Evolutionary conservation across 441 rosid genomes (phyloP), one percentile per base, ranked within the genome.

Genomic region (Arabidopsis lyrata): DNA sequence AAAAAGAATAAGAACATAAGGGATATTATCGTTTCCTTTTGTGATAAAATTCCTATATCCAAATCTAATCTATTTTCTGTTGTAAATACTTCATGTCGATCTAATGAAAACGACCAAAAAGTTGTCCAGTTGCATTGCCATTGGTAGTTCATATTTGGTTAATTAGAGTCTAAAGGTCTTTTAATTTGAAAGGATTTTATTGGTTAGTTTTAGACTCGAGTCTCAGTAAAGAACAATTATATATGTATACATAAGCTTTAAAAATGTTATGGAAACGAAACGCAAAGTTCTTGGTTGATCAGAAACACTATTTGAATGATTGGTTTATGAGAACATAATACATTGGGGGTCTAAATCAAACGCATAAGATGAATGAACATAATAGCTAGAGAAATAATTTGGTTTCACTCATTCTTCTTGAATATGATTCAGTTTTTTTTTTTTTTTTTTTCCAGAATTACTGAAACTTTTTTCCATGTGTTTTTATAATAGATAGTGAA

Each of bases 1-100:
- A 16, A 38, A 48, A 42, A 72, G 35, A 63, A 75, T 68, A 59
- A 60, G 63, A 2, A 53, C 67, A 64, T 70, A 49, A 71, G 39
- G 63, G 57, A 70, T 71, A 77, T 71, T 64, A 72, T 77, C 52
- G 59, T 72, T 77, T 71, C 80, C 64, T 65, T 65, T 71, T 71
- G 68, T 65, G 73, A 71, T 77, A 71, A 77, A 59, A 72, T 77
- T 72, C 73, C 6, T 49, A 35, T 58, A 59, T 59, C 68, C 73
- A 65, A 59, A 77, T 77, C 68, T 71, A 59, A 58, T 77, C 73
- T 58, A 64, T 59, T 77, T 52, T 77, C 76, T 70, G 62, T 77
- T 72, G 31, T 41, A 71, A 31, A 77, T 77, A 56, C 80, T 71
- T 76, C 61, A 32, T 76, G 75, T 76, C n/a, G n/a, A n/a, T n/a